A percentile compares a stretch with the other conserved stretches of the same genome.
phyloP scores from a whole-genome alignment of 2,329 filamentous ascomycete species.

The Aspergillus caelatus region DNA sequence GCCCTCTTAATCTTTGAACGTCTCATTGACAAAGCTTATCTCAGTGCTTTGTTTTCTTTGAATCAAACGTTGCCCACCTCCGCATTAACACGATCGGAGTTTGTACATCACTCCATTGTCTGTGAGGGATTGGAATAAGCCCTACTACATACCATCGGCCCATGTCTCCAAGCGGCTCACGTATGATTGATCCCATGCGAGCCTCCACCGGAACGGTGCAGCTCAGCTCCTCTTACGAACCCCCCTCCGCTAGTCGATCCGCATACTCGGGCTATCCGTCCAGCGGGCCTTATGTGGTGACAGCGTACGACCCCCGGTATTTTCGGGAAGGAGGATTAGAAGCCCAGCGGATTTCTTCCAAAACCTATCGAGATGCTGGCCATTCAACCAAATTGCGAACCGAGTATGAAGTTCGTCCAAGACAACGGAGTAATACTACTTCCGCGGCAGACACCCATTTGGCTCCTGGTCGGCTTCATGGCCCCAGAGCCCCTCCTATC shows the following conservation, averaged over 20 bases:
- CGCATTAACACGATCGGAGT: conserved; percentile 7
- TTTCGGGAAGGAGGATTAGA: conserved; percentile 33
- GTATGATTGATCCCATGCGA: conserved; percentile 41
- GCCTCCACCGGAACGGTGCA: conserved; percentile 46
- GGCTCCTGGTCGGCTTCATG: conserved; percentile 29
- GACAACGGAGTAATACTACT: conserved; percentile 39
- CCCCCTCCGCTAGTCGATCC: conserved; percentile 31
- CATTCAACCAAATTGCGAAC: conserved; percentile 37
- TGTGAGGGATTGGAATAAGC: conserved; percentile 28
- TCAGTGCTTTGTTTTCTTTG: conserved; percentile 4
- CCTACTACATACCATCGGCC: conserved; percentile 36
- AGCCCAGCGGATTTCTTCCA: conserved; percentile 36
- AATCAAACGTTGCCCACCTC: neutral
- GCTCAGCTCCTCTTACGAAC: conserved; percentile 37
- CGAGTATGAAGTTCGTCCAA: conserved; percentile 41
- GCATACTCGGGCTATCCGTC: conserved; percentile 37
- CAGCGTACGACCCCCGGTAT: conserved; percentile 31
- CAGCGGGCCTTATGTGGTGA: conserved; percentile 30
- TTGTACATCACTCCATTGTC: conserved; percentile 8
- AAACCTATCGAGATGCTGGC: conserved; percentile 34
- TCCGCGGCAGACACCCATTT: conserved; percentile 32
- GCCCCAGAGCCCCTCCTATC: conserved; percentile 33
- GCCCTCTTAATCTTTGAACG: neutral
- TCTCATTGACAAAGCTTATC: conserved; percentile 2
- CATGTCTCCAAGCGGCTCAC: conserved; percentile 36